Conservation (phyloP, 108 stramenopile genomes). For the Nannochloropsis oceanica region DNA sequence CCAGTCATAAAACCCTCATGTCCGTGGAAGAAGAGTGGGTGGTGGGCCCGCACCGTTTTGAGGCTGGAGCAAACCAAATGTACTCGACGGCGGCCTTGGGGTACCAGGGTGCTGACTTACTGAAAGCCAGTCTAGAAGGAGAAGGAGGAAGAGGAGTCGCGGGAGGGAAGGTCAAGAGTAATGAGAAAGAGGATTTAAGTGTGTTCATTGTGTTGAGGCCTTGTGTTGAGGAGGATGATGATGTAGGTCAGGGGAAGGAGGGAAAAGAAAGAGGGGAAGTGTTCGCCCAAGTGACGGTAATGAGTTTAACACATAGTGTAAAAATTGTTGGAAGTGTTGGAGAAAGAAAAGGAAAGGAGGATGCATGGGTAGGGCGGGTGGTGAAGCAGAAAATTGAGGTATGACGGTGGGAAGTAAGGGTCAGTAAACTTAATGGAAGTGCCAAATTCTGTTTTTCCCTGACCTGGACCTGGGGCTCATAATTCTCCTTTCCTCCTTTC, state of each 20-base stretch:
- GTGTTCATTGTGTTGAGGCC: neutral
- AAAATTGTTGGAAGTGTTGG: neutral
- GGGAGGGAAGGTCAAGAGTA: neutral
- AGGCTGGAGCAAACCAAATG: neutral
- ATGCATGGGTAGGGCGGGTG: neutral
- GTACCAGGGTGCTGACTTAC: neutral
- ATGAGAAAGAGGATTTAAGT: neutral
- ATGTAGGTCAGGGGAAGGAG: neutral
- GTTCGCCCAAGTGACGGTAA: neutral
- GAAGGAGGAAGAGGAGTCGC: neutral
- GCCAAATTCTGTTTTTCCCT: no score
- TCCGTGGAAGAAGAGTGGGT: neutral
- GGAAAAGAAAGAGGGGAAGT: neutral
- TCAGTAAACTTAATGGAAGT: neutral
- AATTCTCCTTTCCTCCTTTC: neutral
- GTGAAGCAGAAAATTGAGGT: neutral
- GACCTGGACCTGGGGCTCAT: no score
- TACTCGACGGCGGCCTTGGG: neutral
- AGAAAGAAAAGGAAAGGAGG: neutral
- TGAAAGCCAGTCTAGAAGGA: neutral
- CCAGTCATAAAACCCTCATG: neutral
- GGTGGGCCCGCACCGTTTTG: neutral
- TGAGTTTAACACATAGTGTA: neutral
- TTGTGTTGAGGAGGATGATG: neutral
- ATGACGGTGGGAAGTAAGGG: neutral